Evolutionary conservation across 83 land plant genomes (phyloP).

Genomic region (Diphasiastrum complanatum): DNA sequence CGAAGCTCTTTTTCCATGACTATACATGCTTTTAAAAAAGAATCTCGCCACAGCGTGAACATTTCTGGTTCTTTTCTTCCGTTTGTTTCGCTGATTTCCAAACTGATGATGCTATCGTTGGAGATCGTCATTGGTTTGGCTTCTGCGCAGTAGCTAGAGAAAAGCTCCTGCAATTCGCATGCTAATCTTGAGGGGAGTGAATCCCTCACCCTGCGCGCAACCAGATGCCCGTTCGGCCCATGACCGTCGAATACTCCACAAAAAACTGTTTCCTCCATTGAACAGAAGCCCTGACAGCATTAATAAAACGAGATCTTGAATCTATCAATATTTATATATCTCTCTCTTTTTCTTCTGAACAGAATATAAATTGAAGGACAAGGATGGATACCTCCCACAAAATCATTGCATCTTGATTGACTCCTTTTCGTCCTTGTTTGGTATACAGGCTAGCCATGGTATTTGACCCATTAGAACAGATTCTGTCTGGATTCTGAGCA

Average conservation of each 20-base stretch:
- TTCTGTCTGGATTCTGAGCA: slow-evolving; percentile 10
- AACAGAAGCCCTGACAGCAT: slow-evolving; percentile 9
- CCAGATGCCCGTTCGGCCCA: slow-evolving; percentile 29
- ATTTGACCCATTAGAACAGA: slow-evolving; percentile 20
- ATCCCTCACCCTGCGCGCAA: slow-evolving; percentile 26
- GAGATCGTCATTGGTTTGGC: background rate
- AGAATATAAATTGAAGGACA: too few relatives aligned
- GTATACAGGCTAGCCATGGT: slow-evolving; percentile 17
- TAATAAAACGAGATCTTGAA: background rate
- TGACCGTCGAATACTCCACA: slow-evolving; percentile 32
- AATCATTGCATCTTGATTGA: slow-evolving; percentile 28
- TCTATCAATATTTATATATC: background rate
- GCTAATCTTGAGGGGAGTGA: slow-evolving; percentile 20
- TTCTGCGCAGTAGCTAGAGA: too few relatives aligned
- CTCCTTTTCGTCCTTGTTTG: slow-evolving; percentile 27
- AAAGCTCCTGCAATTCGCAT: background rate
- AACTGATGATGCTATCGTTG: background rate
- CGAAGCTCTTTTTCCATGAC: slow-evolving; percentile 24
- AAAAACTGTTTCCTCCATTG: slow-evolving; percentile 16
- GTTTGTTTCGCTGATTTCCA: background rate
- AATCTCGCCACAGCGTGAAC: slow-evolving; percentile 8
- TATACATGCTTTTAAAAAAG: slow-evolving; percentile 8
- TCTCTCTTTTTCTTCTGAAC: background rate
- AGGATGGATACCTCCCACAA: slow-evolving; percentile 22
- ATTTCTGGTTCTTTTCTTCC: background rate